Evolutionary conservation across 495 filamentous ascomycete species (phyloP), one percentile per base, ranked within the genome.

Genomic region (Aspergillus heteromorphus): DNA sequence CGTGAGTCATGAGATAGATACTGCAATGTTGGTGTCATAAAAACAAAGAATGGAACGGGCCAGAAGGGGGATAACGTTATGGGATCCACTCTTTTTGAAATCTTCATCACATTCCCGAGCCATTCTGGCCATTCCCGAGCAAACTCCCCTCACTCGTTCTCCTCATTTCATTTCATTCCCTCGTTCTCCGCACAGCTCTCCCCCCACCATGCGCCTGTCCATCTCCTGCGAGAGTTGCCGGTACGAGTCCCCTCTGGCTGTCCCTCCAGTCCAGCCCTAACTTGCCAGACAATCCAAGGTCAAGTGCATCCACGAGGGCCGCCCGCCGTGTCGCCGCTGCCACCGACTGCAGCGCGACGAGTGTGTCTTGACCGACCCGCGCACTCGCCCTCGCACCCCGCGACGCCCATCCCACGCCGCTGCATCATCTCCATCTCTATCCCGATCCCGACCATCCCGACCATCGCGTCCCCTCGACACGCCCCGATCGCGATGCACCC

Each of bases 201-300:
- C 19, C 20, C 7, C 34, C n/a, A 53, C 16, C 45, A 74, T 75
- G 72, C 64, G 72, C 21, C 57, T 75, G 36, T 75, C 72, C 27
- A 70, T 73, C 57, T 75, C 72, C 27, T 75, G 72, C 64, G 65
- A 69, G 58, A 59, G 58, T 51, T 75, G 72, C 58, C 68, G 72
- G 71, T 74, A 58, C 29, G 61, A n/a, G n/a, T n/a, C n/a, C 21
- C 20, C 31, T n/a, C 27, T 10, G 17, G 14, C 5, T 6, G 27
- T 38, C 13, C 2, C 19, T 20, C 11, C 19, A 55, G n/a, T 30
- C 29, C 14, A 49, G 18, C 18, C 10, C 16, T 49, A 40, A 45
- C 17, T 4, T 43, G 2, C 14, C 40, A 74, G 70, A 13, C 67
- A 67, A 54, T 68, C 73, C 30, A 76, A 76, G 43, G 71, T 76